Evolutionary conservation across 129 eudicot species (phyloP).

Genomic region (Escallonia herrerae): DNA sequence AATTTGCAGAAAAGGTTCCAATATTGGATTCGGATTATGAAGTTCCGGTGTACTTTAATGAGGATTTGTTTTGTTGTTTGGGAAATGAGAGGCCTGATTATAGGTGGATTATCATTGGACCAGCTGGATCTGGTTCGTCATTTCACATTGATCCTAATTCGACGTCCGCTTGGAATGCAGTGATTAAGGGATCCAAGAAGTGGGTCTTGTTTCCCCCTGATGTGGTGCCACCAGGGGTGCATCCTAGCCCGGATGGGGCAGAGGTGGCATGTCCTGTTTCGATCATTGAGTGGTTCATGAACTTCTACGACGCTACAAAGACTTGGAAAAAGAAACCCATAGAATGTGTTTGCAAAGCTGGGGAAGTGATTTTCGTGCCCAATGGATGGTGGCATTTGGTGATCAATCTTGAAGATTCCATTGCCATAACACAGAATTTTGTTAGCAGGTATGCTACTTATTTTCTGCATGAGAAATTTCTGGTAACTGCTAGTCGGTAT

Average conservation of each 20-base stretch:
- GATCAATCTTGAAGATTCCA: constrained; percentile 88
- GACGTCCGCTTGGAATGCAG: constrained; percentile 98
- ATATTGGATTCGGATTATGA: constrained; percentile 57
- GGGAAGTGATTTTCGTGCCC: constrained; percentile 96
- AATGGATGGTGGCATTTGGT: constrained; percentile 99
- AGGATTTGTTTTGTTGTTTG: constrained; percentile 82
- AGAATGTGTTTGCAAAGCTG: constrained; percentile 94
- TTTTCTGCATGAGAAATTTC: background rate
- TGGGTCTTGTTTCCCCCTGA: constrained; percentile 96
- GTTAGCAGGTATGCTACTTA: constrained; percentile 71
- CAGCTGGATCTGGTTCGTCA: constrained; percentile 96
- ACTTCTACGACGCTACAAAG: constrained; percentile 74
- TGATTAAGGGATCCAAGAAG: constrained; percentile 90
- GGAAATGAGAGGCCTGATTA: constrained; percentile 93
- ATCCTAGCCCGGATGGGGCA: constrained; percentile 97
- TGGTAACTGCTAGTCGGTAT: background rate
- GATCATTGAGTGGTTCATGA: constrained; percentile 96
- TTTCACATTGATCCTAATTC: constrained; percentile 98
- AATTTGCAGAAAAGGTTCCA: constrained; percentile 71
- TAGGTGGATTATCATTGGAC: constrained; percentile 94
- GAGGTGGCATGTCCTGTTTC: constrained; percentile 98
- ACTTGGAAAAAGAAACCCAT: constrained; percentile 77
- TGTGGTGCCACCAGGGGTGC: constrained; percentile 92
- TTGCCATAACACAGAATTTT: constrained; percentile 92
- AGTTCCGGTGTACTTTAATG: constrained; percentile 66